phyloP scores from a whole-genome alignment of 2,329 filamentous ascomycete species.

The Xylariomycetidae sp. region DNA sequence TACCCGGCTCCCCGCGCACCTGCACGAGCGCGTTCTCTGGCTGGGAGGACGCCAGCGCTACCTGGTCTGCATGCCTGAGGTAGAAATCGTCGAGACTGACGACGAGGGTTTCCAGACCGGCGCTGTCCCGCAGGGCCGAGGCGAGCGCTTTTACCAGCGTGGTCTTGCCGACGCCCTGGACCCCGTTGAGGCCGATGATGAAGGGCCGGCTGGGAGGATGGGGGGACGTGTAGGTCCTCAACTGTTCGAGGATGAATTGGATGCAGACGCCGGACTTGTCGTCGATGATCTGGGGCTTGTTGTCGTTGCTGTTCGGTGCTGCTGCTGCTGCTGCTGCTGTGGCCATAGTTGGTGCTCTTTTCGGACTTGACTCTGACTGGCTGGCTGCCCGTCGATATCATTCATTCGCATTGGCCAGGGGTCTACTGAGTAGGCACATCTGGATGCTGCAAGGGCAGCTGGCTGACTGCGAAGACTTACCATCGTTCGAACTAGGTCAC shows the following conservation, averaged over 20 bases:
- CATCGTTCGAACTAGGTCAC: too few relatives aligned
- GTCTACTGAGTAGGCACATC: too few relatives aligned
- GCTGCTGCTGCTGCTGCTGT: too few relatives aligned
- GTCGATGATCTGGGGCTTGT: too few relatives aligned
- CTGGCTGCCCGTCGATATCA: too few relatives aligned
- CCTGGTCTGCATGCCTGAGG: conserved; percentile 65
- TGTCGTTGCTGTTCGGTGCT: too few relatives aligned
- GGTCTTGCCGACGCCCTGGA: conserved; percentile 91
- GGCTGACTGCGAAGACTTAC: too few relatives aligned
- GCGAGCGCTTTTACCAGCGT: conserved; percentile 71
- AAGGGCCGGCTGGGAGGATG: conserved; percentile 57
- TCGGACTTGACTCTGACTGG: too few relatives aligned
- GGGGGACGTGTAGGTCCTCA: conserved; percentile 31
- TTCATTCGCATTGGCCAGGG: too few relatives aligned
- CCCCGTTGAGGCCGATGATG: conserved; percentile 82
- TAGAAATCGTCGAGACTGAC: conserved; percentile 90
- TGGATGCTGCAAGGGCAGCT: too few relatives aligned
- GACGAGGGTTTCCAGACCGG: conserved; percentile 62
- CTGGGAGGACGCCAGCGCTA: conserved; percentile 58
- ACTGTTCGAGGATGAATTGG: conserved; percentile 45
- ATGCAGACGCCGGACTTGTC: conserved; percentile 16
- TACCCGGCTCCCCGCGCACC: conserved; percentile 77
- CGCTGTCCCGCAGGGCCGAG: conserved; percentile 49
- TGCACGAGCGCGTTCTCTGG: conserved; percentile 72
- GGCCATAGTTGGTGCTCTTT: too few relatives aligned